Evolutionary conservation across 2,329 filamentous ascomycete species (phyloP).

Genomic region (Cadophora malorum): DNA sequence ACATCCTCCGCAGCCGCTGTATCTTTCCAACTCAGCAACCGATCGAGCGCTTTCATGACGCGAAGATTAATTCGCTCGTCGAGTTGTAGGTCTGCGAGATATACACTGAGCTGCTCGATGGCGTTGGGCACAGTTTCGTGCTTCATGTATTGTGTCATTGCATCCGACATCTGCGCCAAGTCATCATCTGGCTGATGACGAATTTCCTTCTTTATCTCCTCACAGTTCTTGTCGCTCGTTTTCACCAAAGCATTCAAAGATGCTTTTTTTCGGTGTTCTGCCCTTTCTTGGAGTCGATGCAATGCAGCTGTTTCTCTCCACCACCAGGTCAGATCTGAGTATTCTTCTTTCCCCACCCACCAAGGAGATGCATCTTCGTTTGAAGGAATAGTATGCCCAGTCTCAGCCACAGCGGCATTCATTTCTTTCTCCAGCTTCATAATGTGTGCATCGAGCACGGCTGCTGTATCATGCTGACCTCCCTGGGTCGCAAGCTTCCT

Average conservation of each 20-base stretch:
- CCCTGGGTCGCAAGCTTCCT: background rate
- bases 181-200: background rate
- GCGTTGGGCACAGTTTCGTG: background rate
- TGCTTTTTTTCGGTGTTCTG: background rate
- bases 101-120: background rate
- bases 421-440: slow-evolving; percentile 9
- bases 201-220: background rate
- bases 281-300: slow-evolving; percentile 1
- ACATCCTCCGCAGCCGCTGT: background rate
- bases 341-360: background rate
- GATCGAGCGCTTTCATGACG: background rate
- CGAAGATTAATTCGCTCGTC: background rate
- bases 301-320: slow-evolving; percentile 2
- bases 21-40: background rate
- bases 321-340: background rate
- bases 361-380: background rate
- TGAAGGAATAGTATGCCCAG: background rate
- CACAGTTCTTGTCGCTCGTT: background rate
- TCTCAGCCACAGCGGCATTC: background rate
- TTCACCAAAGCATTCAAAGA: background rate
- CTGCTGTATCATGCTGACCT: background rate
- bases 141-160: background rate
- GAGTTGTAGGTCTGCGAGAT: background rate
- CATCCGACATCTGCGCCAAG: background rate
- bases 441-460: background rate